Base-by-base conservation (phyloP, 2,329 filamentous ascomycete species). In the Capronia coronata region DNA sequence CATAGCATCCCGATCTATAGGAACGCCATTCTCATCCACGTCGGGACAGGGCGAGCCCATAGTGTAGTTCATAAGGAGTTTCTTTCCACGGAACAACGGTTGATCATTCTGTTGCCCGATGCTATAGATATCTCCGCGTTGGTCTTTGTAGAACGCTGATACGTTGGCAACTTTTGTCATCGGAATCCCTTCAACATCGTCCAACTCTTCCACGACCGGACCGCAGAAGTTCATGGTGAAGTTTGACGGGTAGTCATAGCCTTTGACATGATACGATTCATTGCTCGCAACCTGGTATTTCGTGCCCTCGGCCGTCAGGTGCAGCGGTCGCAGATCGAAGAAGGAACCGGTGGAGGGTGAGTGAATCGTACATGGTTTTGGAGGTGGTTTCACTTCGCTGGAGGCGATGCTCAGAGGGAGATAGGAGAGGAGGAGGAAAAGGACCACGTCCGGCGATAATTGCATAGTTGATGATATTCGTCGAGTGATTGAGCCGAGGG, bases 11-110 rank as follows among this genome's bases (percentile, higher is more conserved):
- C n/a, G 49, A 30, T 55, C 42, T 34, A 52, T 39, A n/a, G 51
- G 57, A 13, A 57, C 44, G 8, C 59, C 57, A 16, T 61, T 54
- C 18, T 59, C 55, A 46, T 62, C 55, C 10, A 55, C 57, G 58
- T 55, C 51, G 54, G 66, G 61, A 63, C 87, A 91, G 0, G 84
- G 85, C 0, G 87, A 91, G 34, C 87, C 87, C 59, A 82, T 78
- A 0, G 77, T 82, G 66, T 91, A 91, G 62, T 88, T 85, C 16
- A 91, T 70, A 10, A 90, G 79, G 2, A 91, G 74, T 65, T 88
- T 74, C 54, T 71, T 70, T 50, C 73, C 73, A 16, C 73, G 70
- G 54, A 75, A 74, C 49, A 75, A 63, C 21, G 69, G 69, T 18
- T 70, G 61, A 0, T 71, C 66, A 34, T 71, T 67, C 63, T 71